Evolutionary conservation across 495 filamentous ascomycete genomes (phyloP), one percentile per base, ranked within the genome.

Genomic region (Lentithecium fluviatile): DNA sequence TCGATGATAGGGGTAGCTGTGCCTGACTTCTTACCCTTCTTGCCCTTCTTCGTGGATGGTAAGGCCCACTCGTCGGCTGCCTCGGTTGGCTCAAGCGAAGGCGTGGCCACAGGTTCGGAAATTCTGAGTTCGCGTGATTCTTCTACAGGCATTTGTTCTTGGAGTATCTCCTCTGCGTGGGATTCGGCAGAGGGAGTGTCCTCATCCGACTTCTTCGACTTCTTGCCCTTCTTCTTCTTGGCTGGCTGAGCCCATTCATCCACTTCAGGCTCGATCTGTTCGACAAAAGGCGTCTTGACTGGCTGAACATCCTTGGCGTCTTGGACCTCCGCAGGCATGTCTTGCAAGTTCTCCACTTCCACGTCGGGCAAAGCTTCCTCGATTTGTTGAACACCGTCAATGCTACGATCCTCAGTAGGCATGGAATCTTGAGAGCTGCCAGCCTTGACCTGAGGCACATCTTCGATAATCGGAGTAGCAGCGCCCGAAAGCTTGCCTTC

Each of bases 161-260:
- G 29, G 10, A 10, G 10, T 32, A 32, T 10, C 3, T 32, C 29
- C 10, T 32, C 29, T 32, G 3, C 4, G 29, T 4, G 29, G 29
- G 10, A 4, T 32, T 32, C 29, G 10, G 10, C 10, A 10, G 10
- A 3, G 10, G 29, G 29, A 32, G 29, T 32, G 4, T 3, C 29
- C 10, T 4, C 29, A 10, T 10, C 29, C 29, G 29, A 32, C 10
- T 32, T 32, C n/a, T 45, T 66, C 12, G 19, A 13, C 15, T 29
- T 49, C 55, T 76, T 78, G 66, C 78, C 78, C 66, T 78, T 75
- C 48, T 62, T 71, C 47, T 77, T 73, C 60, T 26, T 47, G 23
- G 45, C 54, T 29, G 45, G 52, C 4, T 40, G 19, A 26, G 34
- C 56, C 45, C 45, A 42, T 19, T 60, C 49, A 25, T 60, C 58